Evolutionary conservation across 2,329 filamentous ascomycete species (phyloP).

Genomic region (Botryosphaeria dothidea): DNA sequence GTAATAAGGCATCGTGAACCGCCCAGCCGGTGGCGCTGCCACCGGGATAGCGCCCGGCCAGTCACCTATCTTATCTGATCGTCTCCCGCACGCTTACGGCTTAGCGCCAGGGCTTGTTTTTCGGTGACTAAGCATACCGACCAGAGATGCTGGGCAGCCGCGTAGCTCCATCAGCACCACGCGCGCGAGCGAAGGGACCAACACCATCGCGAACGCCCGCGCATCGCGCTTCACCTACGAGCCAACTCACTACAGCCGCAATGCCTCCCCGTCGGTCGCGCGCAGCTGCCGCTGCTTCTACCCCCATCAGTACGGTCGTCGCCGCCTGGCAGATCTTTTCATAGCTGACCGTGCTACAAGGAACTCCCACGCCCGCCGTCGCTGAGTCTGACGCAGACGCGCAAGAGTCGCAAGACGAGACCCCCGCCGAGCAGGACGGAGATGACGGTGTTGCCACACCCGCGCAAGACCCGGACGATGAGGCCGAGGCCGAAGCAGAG

Average conservation of each 20-base stretch:
- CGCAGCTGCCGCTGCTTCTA: conserved; percentile 16
- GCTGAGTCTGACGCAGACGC: conserved; percentile 15
- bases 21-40: background rate
- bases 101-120: background rate
- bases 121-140: background rate
- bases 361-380: conserved; percentile 35
- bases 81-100: background rate
- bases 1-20: conserved; percentile 9
- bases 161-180: background rate
- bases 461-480: conserved; percentile 51
- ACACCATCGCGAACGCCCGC: background rate
- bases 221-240: background rate
- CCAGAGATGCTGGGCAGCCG: background rate
- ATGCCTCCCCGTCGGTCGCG: conserved; percentile 20
- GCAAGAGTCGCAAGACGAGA: conserved; percentile 36
- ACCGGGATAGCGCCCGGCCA: background rate
- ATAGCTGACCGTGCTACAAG: conserved; percentile 10
- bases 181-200: conserved; percentile 1
- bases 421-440: conserved; percentile 32
- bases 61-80: background rate
- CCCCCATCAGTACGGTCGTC: background rate
- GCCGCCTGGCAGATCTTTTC: background rate
- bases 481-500: conserved; percentile 35
- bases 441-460: conserved; percentile 42
- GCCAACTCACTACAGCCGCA: background rate